These are phyloP conservation scores for Pluteus cervinus DNA, from an alignment of 768 basidiomycete species.

Conservation along the genomic window DNA sequence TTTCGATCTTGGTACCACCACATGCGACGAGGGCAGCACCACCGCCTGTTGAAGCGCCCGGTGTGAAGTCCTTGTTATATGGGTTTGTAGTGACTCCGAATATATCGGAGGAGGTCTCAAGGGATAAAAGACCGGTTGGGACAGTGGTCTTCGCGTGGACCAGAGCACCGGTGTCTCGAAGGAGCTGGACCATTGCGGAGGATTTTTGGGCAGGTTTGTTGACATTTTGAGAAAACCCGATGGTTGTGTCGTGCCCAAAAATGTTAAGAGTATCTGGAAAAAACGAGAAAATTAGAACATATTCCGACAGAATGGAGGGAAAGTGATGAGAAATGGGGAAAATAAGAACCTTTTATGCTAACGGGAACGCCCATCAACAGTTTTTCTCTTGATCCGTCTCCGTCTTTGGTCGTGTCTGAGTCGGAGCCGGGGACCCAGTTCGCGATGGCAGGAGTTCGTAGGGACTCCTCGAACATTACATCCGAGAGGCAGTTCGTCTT, in stretches of 20 bases:
- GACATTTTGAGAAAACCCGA: conserved; percentile 52
- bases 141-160: conserved; percentile 60
- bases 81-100: conserved; percentile 63
- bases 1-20: conserved; percentile 59
- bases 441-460: conserved; percentile 28
- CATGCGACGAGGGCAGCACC: conserved; percentile 63
- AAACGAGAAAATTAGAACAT: conserved; percentile 4
- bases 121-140: conserved; percentile 47
- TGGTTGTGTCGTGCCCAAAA: conserved; percentile 52
- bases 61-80: conserved; percentile 42
- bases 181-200: conserved; percentile 48
- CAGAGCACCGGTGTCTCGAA: conserved; percentile 59
- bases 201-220: conserved; percentile 38
- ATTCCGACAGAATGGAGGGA: background rate
- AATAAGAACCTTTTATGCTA: conserved; percentile 52
- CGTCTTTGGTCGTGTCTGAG: conserved; percentile 22
- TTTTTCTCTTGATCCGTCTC: conserved; percentile 29
- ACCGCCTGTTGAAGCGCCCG: conserved; percentile 67
- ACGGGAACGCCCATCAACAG: conserved; percentile 64
- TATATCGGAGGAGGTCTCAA: conserved; percentile 54
- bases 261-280: conserved; percentile 40
- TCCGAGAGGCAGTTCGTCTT: conserved; percentile 67
- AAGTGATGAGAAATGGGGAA: conserved; percentile 9
- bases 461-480: conserved; percentile 48
- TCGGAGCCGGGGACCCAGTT: conserved; percentile 35